Evolutionary conservation across 2,329 filamentous ascomycete genomes (phyloP), one percentile per base, ranked within the genome.

Genomic region (Stylonectria norvegica): DNA sequence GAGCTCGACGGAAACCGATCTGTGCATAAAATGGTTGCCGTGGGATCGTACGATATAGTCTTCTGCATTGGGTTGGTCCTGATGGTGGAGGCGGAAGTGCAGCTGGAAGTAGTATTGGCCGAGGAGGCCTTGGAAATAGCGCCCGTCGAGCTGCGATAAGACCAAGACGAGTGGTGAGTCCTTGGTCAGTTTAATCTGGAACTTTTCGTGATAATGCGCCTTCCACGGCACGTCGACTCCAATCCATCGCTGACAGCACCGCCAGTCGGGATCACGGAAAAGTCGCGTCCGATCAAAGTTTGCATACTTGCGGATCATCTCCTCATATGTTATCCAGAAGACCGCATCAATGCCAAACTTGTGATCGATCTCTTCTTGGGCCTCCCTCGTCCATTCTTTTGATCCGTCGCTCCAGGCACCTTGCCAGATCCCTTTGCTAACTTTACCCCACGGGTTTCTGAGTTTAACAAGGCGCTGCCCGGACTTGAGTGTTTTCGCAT

Each of bases 301-400:
- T 34, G 75, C 73, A 53, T 78, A 83, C 52, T 82, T 83, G 47
- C 74, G 72, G 10, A 83, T 70, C 37, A 84, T 67, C 50, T 83
- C 79, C 36, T 76, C 69, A 52, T 80, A 82, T 2, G 75, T 71
- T 43, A 82, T 81, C 78, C 78, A 82, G 53, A 82, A 82, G 10
- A 79, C 75, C 1, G 76, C 79, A 50, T 82, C 78, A 47, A 75
- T 76, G 16, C 78, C 78, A 41, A 82, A 82, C 20, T 70, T 71
- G 53, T 81, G 78, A 29, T 67, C 69, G 1, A 82, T 70, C 57
- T 81, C 78, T 42, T 71, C 64, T 35, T 79, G 73, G 23, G 27
- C 27, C 17, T 79, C 76, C 1, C 71, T 65, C 1, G 77, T 81
- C 71, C 79, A 81, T 53, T 82, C 78, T 55, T 78, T 78, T 20